Base-by-base conservation (phyloP, 257 asterid genomes). In the Henckelia pumila region DNA sequence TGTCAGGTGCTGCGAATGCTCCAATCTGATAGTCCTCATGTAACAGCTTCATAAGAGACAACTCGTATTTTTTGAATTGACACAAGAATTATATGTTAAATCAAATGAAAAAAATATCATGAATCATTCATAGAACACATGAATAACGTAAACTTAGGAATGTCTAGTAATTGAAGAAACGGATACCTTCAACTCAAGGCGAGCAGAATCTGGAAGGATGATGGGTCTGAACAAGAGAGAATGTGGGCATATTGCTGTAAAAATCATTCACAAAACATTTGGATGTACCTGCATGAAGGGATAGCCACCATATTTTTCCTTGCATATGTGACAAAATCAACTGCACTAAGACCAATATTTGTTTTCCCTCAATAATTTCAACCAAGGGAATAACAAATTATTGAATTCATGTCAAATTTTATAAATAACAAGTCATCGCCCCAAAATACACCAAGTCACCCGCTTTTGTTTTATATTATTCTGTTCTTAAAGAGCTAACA, bases 161-260 rank as follows among this genome's bases (percentile, higher is more conserved):
- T 13, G n/a, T 13, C 49, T 37, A 17, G 49, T 37, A 52, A 50
- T 23, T 20, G 66, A 63, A 72, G 40, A 68, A 70, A 30, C 64
- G 59, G 57, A 72, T 76, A 94, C 99, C 99, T 94, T 94, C 62
- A n/a, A n/a, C n/a, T n/a, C n/a, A n/a, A n/a, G n/a, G n/a, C n/a
- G n/a, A n/a, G n/a, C n/a, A n/a, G n/a, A 94, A 52, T 94, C 96
- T n/a, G 99, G 97, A 67, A 94, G 96, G 68, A 94, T 85, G 66
- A 94, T 96, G 17, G 97, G 97, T 74, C 99, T 88, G 87, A 91
- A 94, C 25, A 96, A 94, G 77, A 94, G 95, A 32, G 99, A 91
- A 79, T 94, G 99, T 1, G 97, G 97, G 78, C 96, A 94, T 59
- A 94, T 94, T 47, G 97, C 96, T 19, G 97, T 91, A 77, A 94